These are phyloP conservation scores for Hysterangium stoloniferum DNA, from an alignment of 768 basidiomycete genomes.

Conservation along the genomic window DNA sequence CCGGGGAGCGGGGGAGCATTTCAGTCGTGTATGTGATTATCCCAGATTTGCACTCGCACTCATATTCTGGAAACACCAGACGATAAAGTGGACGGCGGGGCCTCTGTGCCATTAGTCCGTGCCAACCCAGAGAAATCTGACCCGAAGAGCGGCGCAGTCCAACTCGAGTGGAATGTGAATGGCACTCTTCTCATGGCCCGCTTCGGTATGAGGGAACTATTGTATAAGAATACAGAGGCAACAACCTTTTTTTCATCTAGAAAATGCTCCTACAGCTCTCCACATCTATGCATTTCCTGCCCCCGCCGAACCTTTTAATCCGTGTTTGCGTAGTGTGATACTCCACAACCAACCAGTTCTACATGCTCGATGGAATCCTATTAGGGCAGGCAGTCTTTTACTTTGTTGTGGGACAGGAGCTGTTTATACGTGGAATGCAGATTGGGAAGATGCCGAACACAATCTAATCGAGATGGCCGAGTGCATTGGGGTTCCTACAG, in stretches of 20 bases:
- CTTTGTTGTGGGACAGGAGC: slow-evolving; percentile 61
- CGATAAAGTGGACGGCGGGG: slow-evolving; percentile 52
- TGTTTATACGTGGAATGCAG: slow-evolving; percentile 76
- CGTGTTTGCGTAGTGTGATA: slow-evolving; percentile 58
- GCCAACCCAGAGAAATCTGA: slow-evolving; percentile 54
- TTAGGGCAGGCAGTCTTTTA: slow-evolving; percentile 62
- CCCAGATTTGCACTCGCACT: too few species aligned
- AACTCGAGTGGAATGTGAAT: slow-evolving; percentile 76
- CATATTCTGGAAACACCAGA: slow-evolving; percentile 32
- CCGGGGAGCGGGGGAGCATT: slow-evolving; percentile 80
- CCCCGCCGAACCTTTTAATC: slow-evolving; percentile 46
- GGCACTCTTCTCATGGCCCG: slow-evolving; percentile 68
- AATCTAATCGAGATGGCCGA: slow-evolving; percentile 72
- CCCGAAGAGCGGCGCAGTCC: slow-evolving; percentile 59
- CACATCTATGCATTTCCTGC: slow-evolving; percentile 71
- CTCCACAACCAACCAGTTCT: slow-evolving; percentile 56
- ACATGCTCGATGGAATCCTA: slow-evolving; percentile 76
- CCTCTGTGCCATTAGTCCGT: slow-evolving; percentile 41
- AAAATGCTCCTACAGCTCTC: slow-evolving; percentile 52
- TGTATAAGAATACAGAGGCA: background rate
- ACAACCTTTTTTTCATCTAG: slow-evolving; percentile 27
- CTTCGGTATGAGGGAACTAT: slow-evolving; percentile 43
- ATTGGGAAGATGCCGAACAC: slow-evolving; percentile 40
- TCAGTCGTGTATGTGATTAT: slow-evolving; percentile 70
- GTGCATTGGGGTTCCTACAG: slow-evolving; percentile 83